phyloP scores from a whole-genome alignment of 345 rosid genomes.

The Sisymbrium altissimum region DNA sequence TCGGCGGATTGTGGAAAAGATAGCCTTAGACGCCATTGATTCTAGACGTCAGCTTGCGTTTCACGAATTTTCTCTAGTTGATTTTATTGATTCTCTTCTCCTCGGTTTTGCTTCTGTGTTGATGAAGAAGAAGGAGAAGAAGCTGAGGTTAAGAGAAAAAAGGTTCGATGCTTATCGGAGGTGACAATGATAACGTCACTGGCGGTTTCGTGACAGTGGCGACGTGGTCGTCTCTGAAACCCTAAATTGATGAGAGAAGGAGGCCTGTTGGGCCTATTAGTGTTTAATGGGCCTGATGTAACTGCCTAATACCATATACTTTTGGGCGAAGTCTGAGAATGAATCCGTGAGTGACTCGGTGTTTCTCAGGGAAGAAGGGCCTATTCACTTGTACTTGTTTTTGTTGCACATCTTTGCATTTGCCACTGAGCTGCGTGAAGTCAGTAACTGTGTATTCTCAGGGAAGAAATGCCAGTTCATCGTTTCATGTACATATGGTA shows the following conservation, averaged over 20 bases:
- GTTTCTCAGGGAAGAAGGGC: too few species aligned
- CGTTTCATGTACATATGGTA: too few species aligned
- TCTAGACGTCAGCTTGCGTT: neutral
- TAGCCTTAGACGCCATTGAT: constrained; percentile 61
- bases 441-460: too few species aligned
- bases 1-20: constrained; percentile 49
- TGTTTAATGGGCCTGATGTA: neutral
- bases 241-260: neutral
- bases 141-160: neutral
- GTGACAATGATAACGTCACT: constrained; percentile 12
- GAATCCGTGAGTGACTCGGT: too few species aligned
- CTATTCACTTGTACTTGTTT: too few species aligned
- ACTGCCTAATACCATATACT: neutral
- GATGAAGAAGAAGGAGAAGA: constrained; percentile 1
- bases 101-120: neutral
- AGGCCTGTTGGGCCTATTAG: constrained; percentile 15
- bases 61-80: neutral
- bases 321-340: neutral
- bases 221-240: constrained; percentile 29
- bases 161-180: neutral
- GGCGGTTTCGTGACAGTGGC: constrained; percentile 17
- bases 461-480: too few species aligned
- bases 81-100: neutral
- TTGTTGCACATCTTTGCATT: too few species aligned
- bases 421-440: too few species aligned